Evolutionary conservation across 1,284 basidiomycete species (phyloP).

Genomic region (Pholiota adiposa): DNA sequence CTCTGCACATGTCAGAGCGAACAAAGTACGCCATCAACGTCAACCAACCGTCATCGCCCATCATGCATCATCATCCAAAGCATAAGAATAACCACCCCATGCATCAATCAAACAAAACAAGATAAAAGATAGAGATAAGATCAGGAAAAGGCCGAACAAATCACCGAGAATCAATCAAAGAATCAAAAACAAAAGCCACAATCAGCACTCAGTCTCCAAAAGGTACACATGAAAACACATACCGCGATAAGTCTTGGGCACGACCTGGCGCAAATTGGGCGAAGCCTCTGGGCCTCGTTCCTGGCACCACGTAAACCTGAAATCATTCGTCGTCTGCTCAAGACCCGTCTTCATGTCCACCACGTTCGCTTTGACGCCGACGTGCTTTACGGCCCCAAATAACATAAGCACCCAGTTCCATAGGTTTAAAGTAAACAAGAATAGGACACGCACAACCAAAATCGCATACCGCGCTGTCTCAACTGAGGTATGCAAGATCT

Average conservation of each 20-base stretch:
- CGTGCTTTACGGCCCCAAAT: constrained; percentile 49
- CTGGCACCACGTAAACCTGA: constrained; percentile 69
- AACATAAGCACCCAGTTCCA: no score
- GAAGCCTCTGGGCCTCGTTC: constrained; percentile 34
- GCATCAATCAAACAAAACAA: background rate
- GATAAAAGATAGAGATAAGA: background rate
- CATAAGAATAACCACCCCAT: background rate
- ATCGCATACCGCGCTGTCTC: constrained; percentile 47
- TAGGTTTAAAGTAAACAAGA: no score
- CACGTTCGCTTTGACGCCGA: constrained; percentile 77
- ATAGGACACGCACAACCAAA: constrained; percentile 49
- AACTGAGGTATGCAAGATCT: constrained; percentile 60
- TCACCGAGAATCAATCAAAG: constrained; percentile 1
- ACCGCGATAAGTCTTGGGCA: constrained; percentile 77
- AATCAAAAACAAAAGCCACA: background rate
- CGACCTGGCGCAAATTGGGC: constrained; percentile 55
- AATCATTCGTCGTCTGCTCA: constrained; percentile 73
- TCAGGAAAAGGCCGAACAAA: background rate
- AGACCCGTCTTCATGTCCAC: constrained; percentile 74
- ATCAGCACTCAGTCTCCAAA: background rate
- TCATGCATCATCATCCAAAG: background rate
- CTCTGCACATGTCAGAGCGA: constrained; percentile 46
- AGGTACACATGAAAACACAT: constrained; percentile 19
- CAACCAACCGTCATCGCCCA: background rate
- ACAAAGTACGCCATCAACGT: background rate